Percentiles rank a stretch among this genome's conserved stretches.
Evolutionary conservation across 2,329 filamentous ascomycete species (phyloP).

Genomic region (Alternaria sp.): DNA sequence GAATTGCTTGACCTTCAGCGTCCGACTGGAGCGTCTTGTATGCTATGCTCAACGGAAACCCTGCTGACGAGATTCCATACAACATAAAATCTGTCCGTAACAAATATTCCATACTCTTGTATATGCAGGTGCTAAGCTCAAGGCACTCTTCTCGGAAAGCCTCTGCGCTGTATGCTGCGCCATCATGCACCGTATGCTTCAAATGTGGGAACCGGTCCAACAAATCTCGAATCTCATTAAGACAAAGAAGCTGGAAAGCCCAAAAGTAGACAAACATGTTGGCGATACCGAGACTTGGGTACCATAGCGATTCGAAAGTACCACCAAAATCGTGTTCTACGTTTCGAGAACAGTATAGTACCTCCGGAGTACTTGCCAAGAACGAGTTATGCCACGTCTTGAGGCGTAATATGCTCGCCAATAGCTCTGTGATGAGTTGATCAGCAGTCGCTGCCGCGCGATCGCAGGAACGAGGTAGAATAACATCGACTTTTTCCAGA

Average conservation of each 20-base stretch:
- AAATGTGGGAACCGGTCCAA: not conserved
- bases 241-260: not conserved
- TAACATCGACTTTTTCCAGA: not conserved
- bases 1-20: not conserved
- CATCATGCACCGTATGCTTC: not conserved
- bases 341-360: not conserved
- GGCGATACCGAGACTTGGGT: not conserved
- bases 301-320: not conserved
- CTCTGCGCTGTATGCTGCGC: not conserved
- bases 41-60: not conserved
- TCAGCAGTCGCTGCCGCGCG: not conserved
- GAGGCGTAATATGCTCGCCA: not conserved
- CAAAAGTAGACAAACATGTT: conserved; percentile 1
- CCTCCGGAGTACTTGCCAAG: not conserved
- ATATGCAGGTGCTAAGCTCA: not conserved
- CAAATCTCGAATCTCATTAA: not conserved
- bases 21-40: not conserved
- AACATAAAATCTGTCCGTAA: not conserved
- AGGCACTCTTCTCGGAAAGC: not conserved
- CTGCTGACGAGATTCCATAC: not conserved
- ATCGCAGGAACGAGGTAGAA: not conserved
- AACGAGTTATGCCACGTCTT: not conserved
- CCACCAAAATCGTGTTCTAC: not conserved
- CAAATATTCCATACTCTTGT: conserved; percentile 1
- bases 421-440: not conserved